These are phyloP conservation scores for Elsinoe australis DNA, from an alignment of 2,329 filamentous ascomycete species.

Conservation along the genomic window DNA sequence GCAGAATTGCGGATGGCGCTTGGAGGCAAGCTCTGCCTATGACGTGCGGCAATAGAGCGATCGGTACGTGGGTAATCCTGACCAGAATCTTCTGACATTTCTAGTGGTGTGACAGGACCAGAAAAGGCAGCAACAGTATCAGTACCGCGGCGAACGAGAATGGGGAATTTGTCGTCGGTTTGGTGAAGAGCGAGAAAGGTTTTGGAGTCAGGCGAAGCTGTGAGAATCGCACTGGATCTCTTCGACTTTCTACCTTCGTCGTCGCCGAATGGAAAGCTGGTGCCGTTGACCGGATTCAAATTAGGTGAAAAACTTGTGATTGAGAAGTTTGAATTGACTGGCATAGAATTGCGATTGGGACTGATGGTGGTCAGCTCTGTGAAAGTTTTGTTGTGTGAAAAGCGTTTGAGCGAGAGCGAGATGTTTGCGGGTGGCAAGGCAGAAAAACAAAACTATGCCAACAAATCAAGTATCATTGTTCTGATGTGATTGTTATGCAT, in stretches of 20 bases:
- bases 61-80: constrained; percentile 47
- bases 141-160: constrained; percentile 60
- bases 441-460: background rate
- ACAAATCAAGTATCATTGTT: background rate
- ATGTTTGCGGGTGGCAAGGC: background rate
- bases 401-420: no score
- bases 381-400: no score
- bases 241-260: constrained; percentile 51
- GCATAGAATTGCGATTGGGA: constrained; percentile 88
- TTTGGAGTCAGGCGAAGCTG: constrained; percentile 58
- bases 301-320: constrained; percentile 41
- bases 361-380: constrained; percentile 44
- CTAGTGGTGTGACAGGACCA: constrained; percentile 63
- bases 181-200: constrained; percentile 64
- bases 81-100: constrained; percentile 37
- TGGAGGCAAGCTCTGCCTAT: constrained; percentile 33
- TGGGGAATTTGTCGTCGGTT: constrained; percentile 79
- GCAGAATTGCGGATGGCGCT: constrained; percentile 31
- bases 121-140: constrained; percentile 59
- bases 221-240: constrained; percentile 34
- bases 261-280: constrained; percentile 76
- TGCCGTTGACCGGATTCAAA: constrained; percentile 75
- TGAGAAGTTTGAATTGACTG: constrained; percentile 59
- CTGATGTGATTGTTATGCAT: background rate
- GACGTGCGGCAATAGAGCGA: constrained; percentile 45